Conservation (phyloP, 371 early-diverging fungal species). For the Mucor irregularis region DNA sequence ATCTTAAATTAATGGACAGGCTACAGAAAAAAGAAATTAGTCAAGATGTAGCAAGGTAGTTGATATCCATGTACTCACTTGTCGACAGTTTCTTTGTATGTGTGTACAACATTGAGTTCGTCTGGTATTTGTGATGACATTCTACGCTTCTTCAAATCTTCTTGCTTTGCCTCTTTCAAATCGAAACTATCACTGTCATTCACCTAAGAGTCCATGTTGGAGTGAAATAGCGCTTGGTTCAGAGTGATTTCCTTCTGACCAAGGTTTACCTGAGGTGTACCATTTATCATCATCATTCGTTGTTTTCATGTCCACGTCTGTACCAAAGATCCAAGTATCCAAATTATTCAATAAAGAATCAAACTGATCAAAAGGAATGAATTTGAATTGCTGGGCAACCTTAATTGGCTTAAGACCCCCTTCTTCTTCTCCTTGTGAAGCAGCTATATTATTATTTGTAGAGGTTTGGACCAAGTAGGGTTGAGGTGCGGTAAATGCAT, state of each 20-base stretch:
- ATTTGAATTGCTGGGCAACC: constrained; percentile 41
- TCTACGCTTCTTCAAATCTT: constrained; percentile 1
- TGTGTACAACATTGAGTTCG: neutral
- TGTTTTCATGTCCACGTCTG: constrained; percentile 6
- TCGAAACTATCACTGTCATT: too few relatives aligned
- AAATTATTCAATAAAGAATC: constrained; percentile 26
- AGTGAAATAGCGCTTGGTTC: constrained; percentile 46
- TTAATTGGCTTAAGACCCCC: constrained; percentile 24
- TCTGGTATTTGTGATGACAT: too few relatives aligned
- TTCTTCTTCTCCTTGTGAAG: neutral
- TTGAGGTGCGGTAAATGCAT: constrained; percentile 18
- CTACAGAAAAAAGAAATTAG: constrained; percentile 8
- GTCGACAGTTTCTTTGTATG: constrained; percentile 11
- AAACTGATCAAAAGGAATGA: constrained; percentile 36
- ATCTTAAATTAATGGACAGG: constrained; percentile 43
- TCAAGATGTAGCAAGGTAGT: neutral
- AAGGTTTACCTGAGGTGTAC: constrained; percentile 1
- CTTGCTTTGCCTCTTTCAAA: too few relatives aligned
- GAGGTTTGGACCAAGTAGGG: constrained; percentile 17
- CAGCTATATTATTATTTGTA: too few relatives aligned
- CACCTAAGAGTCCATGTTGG: constrained; percentile 50
- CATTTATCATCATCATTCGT: constrained; percentile 6
- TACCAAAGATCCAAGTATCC: constrained; percentile 42
- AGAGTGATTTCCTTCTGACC: neutral
- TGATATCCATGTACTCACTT: constrained; percentile 15